Base-by-base conservation (phyloP, 352 stramenopile genomes). In the Phytophthora pisi region DNA sequence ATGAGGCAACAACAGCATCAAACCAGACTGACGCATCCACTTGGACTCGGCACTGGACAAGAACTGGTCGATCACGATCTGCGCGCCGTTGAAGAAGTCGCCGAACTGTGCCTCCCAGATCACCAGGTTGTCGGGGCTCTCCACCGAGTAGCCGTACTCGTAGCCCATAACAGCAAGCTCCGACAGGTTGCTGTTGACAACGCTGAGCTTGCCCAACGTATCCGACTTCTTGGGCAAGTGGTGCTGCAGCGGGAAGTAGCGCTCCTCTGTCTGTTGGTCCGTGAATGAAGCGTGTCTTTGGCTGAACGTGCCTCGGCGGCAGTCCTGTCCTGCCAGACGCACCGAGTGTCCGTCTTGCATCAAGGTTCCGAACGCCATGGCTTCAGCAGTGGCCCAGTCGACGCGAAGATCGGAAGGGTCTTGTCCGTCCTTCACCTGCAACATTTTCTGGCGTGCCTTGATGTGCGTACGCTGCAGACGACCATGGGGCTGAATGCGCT, bases 101-200 rank as follows among this genome's bases (percentile, higher is more conserved):
- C 91, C 91, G 55, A 97, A 97, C 62, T 97, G 91, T 8, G 91
- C 91, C 51, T 97, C 91, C 91, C 91, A 97, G n/a, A 97, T 79
- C 45, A 92, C 80, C 18, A 97, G 64, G 66, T 89, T 91, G 24
- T 76, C 57, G 4, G 88, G 87, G 59, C 89, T 85, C 58, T 97
- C 89, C 63, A 91, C 89, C 30, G 84, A 95, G 74, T 97, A 97
- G 15, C 90, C 91, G 57, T 96, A 95, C 68, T 97, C 90, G 51
- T 93, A 97, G 0, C 66, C 91, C 81, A 97, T 92, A 58, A 96
- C 90, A 11, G 83, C 91, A 51, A 96, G 75, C 59, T 97, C 91
- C 11, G 86, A 95, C 38, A 97, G 51, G 70, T 94, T 89, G 55
- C 84, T 93, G 75, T 93, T 93, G 34, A 92, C 70, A 11, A 95